Evolutionary conservation across 352 stramenopile genomes (phyloP), one percentile per base, ranked within the genome.

Genomic region (Phytophthora pistaciae): DNA sequence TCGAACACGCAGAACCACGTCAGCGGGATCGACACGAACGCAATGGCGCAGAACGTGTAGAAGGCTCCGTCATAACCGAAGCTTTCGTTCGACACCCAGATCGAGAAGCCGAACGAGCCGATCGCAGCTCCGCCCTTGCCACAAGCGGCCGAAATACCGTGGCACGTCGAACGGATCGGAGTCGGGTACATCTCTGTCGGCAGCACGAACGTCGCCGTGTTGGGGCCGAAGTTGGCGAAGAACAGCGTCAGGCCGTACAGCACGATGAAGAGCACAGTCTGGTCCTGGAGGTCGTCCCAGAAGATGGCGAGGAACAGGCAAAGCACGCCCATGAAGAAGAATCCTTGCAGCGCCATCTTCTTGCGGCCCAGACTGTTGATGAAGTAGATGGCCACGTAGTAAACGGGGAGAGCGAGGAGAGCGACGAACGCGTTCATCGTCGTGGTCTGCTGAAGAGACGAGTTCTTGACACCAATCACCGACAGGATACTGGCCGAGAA

Each of bases 121-220:
- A 74, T 65, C 1, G 67, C 67, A 14, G 67, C 67, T 2, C 67
- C 67, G 10, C 29, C 67, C 55, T 70, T 70, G 10, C 67, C 67
- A 3, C 23, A 48, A 0, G 67, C 67, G 21, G 67, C 67, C 5
- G 67, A 74, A 67, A 97, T 90, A 16, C 91, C 92, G 78, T 97
- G 91, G 64, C 88, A 95, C 14, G 87, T 88, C n/a, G 84, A 93
- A 20, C 91, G 82, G 68, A 96, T 91, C 61, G 92, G 79, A 6
- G 91, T 97, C 29, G 80, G 80, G 65, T 78, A 84, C 53, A 97
- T 91, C 75, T 97, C 92, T 0, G 92, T 90, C 0, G 91, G 91
- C 70, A 98, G 83, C 29, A 98, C 84, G 75, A 97, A 97, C 11
- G 90, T 96, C n/a, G 90, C 88, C 46, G 74, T 83, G 75, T 95